Evolutionary conservation across 1,284 basidiomycete genomes (phyloP).

Genomic region (Ceratobasidium sp.): DNA sequence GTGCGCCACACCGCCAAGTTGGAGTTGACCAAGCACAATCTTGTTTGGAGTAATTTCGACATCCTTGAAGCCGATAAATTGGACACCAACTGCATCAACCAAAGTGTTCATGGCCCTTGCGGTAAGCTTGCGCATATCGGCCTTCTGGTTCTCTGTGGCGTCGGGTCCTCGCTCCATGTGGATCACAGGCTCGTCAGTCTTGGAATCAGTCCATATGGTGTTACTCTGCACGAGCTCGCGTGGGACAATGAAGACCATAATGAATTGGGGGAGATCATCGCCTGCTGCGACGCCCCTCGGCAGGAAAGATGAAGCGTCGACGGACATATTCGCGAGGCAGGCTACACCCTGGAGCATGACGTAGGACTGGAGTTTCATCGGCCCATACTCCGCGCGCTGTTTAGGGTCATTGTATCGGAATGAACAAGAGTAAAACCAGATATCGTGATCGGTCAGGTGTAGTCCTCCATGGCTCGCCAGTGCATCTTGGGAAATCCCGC

Average conservation of each 20-base stretch:
- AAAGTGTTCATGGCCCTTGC: constrained; percentile 33
- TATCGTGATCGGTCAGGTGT: constrained; percentile 51
- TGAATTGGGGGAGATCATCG: constrained; percentile 47
- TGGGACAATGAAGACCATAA: constrained; percentile 50
- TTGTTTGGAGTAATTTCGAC: background rate
- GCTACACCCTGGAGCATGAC: constrained; percentile 9
- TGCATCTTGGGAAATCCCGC: constrained; percentile 29
- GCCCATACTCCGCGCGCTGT: constrained; percentile 39
- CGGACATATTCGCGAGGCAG: constrained; percentile 49
- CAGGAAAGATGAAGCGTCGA: constrained; percentile 51
- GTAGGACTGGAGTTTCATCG: constrained; percentile 51
- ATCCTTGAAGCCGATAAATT: constrained; percentile 32
- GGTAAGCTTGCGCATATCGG: background rate
- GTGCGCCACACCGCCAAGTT: constrained; percentile 45
- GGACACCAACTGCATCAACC: constrained; percentile 16
- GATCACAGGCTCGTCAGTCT: constrained; percentile 36
- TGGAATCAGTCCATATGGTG: background rate
- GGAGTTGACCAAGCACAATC: constrained; percentile 7
- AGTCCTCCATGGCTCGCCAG: constrained; percentile 24
- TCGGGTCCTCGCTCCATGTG: background rate
- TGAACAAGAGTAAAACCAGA: constrained; percentile 44
- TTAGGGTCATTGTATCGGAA: constrained; percentile 48
- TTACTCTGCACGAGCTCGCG: background rate
- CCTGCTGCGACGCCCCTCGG: constrained; percentile 40
- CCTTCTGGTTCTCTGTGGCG: background rate